A percentile compares a stretch with the other conserved stretches of the same genome.
phyloP scores from a whole-genome alignment of 2,329 filamentous ascomycete species.

The Onygenales sp. region DNA sequence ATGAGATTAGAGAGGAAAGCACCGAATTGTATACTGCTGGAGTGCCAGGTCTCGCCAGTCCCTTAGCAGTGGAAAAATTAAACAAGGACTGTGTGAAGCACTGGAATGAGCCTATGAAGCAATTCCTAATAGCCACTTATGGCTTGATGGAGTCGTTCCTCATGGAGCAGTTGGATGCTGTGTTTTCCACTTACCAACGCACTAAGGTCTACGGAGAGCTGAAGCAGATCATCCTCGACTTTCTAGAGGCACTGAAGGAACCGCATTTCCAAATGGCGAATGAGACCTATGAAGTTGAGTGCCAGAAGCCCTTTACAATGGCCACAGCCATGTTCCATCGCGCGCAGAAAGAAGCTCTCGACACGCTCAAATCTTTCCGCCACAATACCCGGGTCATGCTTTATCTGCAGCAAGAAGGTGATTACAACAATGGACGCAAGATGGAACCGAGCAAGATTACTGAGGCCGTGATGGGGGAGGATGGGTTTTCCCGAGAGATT shows the following conservation, averaged over 20 bases:
- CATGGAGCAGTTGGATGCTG: conserved; percentile 39
- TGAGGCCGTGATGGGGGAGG: conserved; percentile 20
- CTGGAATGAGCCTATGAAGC: conserved; percentile 48
- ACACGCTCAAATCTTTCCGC: conserved; percentile 13
- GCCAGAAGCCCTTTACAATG: conserved; percentile 48
- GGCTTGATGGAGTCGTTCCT: conserved; percentile 22
- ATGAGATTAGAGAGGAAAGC: conserved; percentile 46
- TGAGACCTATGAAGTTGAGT: conserved; percentile 47
- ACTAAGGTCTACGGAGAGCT: conserved; percentile 27
- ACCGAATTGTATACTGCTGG: conserved; percentile 46
- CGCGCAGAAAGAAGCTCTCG: conserved; percentile 10
- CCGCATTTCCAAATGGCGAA: conserved; percentile 35
- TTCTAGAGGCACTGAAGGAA: conserved; percentile 35
- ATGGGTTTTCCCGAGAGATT: conserved; percentile 28
- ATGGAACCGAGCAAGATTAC: conserved; percentile 18
- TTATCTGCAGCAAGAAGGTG: conserved; percentile 13
- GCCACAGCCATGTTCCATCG: conserved; percentile 17
- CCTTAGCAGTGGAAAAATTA: conserved; percentile 51
- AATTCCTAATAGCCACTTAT: conserved; percentile 24
- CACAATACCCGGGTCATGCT: conserved; percentile 9
- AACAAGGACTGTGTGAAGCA: conserved; percentile 48
- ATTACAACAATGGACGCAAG: conserved; percentile 7
- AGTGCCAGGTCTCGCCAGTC: conserved; percentile 49
- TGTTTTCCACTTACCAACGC: conserved; percentile 23
- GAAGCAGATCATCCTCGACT: conserved; percentile 33